Percentiles rank a stretch among this genome's conserved stretches.
These are phyloP conservation scores for Fusarium haematococcum DNA, from an alignment of 2,329 filamentous ascomycete genomes.

Conservation along the genomic window DNA sequence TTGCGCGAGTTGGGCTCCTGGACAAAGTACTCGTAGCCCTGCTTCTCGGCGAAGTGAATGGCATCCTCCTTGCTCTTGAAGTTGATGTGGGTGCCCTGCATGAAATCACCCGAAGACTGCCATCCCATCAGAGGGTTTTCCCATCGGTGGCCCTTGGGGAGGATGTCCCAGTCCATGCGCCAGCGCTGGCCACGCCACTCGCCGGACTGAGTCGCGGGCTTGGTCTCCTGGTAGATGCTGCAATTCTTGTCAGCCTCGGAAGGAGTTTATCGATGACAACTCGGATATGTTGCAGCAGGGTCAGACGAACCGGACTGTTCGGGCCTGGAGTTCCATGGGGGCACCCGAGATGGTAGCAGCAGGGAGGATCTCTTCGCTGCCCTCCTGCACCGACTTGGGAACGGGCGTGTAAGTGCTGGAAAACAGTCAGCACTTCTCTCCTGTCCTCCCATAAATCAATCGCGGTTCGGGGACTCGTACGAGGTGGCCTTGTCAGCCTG, in stretches of 20 bases:
- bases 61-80: conserved; percentile 96
- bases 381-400: conserved; percentile 89
- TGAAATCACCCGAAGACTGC: conserved; percentile 94
- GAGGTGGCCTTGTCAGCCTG: conserved; percentile 90
- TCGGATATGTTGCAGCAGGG: background rate
- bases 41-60: conserved; percentile 95
- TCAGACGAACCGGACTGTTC: conserved; percentile 84
- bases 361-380: conserved; percentile 83
- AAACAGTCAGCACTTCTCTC: conserved; percentile 32
- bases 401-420: conserved; percentile 88
- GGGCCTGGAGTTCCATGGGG: conserved; percentile 91
- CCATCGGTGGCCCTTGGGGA: conserved; percentile 94
- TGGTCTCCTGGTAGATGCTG: conserved; percentile 92
- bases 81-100: conserved; percentile 92
- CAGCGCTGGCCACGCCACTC: conserved; percentile 86
- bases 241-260: conserved; percentile 15
- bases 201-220: conserved; percentile 97
- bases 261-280: background rate
- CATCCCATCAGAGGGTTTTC: conserved; percentile 99
- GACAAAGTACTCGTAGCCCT: conserved; percentile 98
- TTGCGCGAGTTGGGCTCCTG: conserved; percentile 94
- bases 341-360: conserved; percentile 92
- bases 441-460: conserved; percentile 6
- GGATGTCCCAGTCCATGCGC: conserved; percentile 99
- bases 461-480: conserved; percentile 60